These are phyloP conservation scores for Wickerhamomyces pijperi DNA, from an alignment of 805 yeast genomes.

Conservation along the genomic window DNA sequence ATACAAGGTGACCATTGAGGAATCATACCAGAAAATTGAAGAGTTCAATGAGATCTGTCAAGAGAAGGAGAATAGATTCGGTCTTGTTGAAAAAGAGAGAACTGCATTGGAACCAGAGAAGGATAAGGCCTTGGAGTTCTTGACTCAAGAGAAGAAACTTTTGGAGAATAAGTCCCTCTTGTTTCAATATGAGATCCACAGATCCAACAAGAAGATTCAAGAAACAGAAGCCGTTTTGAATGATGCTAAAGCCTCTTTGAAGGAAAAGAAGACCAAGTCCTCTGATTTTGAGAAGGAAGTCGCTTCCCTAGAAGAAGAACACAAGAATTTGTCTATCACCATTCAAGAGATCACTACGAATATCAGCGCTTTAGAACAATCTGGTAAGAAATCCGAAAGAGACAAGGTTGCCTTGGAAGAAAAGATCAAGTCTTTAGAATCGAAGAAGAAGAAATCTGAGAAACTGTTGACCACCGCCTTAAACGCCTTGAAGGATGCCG, in stretches of 20 bases:
- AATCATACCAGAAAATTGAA: slow-evolving; percentile 48
- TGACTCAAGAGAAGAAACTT: slow-evolving; percentile 53
- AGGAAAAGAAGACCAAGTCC: slow-evolving; percentile 31
- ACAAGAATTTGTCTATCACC: slow-evolving; percentile 14
- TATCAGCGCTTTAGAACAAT: slow-evolving; percentile 22
- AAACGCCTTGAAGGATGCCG: slow-evolving; percentile 31
- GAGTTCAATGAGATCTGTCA: slow-evolving; percentile 68
- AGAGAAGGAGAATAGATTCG: slow-evolving; percentile 72
- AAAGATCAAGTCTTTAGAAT: slow-evolving; percentile 52
- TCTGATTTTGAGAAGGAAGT: slow-evolving; percentile 28
- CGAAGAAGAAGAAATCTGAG: slow-evolving; percentile 46
- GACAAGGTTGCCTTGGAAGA: slow-evolving; percentile 66
- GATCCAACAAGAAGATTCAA: slow-evolving; percentile 29
- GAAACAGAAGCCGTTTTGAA: slow-evolving; percentile 26
- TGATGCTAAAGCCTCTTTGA: slow-evolving; percentile 30
- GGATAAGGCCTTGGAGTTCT: slow-evolving; percentile 54
- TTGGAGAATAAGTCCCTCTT: slow-evolving; percentile 40
- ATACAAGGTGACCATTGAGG: slow-evolving; percentile 70
- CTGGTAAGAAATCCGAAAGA: slow-evolving; percentile 36
- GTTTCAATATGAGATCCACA: slow-evolving; percentile 38
- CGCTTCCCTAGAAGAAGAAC: slow-evolving; percentile 19
- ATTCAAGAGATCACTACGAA: slow-evolving; percentile 16
- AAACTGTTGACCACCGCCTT: slow-evolving; percentile 41
- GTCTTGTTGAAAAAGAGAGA: slow-evolving; percentile 70
- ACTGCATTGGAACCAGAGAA: slow-evolving; percentile 50